Conservation (phyloP, 805 yeast genomes). For the Ogataea minuta region DNA sequence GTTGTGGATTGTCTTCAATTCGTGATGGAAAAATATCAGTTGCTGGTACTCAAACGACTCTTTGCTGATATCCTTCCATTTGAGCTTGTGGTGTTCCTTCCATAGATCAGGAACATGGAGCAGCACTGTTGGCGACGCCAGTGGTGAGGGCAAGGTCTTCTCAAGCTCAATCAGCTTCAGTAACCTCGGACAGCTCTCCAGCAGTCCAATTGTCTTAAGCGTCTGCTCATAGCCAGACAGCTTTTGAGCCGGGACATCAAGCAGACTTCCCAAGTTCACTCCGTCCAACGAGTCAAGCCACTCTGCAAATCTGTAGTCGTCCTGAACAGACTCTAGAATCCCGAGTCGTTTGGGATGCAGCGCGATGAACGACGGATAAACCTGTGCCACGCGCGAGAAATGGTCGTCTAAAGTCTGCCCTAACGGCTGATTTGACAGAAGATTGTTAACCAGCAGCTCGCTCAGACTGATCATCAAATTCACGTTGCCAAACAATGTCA, state of each 20-base stretch:
- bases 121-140: constrained; percentile 17
- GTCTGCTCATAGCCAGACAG: constrained; percentile 2
- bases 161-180: not conserved
- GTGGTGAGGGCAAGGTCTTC: not conserved
- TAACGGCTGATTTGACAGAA: constrained; percentile 1
- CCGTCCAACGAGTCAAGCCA: constrained; percentile 18
- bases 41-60: constrained; percentile 21
- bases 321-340: constrained; percentile 2
- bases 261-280: constrained; percentile 5
- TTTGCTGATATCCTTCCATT: constrained; percentile 23
- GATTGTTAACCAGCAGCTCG: constrained; percentile 27
- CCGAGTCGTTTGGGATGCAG: constrained; percentile 9
- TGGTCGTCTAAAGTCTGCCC: constrained; percentile 11
- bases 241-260: constrained; percentile 11
- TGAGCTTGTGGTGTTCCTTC: constrained; percentile 21
- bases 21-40: constrained; percentile 17
- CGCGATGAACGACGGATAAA: constrained; percentile 27
- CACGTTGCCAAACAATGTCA: constrained; percentile 43
- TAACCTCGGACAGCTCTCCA: constrained; percentile 1
- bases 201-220: constrained; percentile 3
- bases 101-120: constrained; percentile 22
- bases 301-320: constrained; percentile 8
- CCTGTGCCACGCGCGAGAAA: constrained; percentile 23
- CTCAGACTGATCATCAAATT: constrained; percentile 39
- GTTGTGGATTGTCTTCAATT: constrained; percentile 13